Evolutionary conservation across 2,329 filamentous ascomycete genomes (phyloP), one percentile per base, ranked within the genome.

Genomic region (Fusarium paranaense): DNA sequence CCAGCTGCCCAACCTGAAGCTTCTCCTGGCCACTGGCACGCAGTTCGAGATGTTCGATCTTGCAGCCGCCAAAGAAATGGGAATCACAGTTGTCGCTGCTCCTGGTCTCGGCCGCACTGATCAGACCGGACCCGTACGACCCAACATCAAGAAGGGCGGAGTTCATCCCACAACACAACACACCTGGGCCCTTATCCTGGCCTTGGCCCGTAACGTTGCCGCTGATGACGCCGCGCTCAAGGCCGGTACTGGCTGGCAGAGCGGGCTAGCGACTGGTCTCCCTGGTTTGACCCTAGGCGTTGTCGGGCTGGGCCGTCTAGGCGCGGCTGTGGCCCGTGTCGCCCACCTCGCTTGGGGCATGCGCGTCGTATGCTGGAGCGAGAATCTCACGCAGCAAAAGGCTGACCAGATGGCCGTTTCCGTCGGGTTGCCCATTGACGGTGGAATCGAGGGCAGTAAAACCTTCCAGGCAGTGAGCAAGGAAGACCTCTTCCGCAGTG

Each of bases 291-390:
- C 87, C 1, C 82, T 93, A 16, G 91, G 87, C 0, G 73, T 91
- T 2, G 80, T 93, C 0, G 92, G 92, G 0, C 80, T 94, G 0
- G 92, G 92, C 0, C 86, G 89, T 56, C 81, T 94, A 0, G 92
- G 92, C 6, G 47, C 47, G 13, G 47, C 22, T n/a, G 47, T 54
- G 2, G 47, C 89, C 1, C 85, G 87, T 68, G 90, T 92, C 18
- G 91, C 87, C 2, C 78, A 86, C 18, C 80, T 89, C 61, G 90
- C 86, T 1, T 93, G 91, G 77, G 91, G 90, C 9, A 93, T 94
- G 91, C 85, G 85, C 10, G 84, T 93, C 2, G 76, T 92, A 0
- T 89, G 88, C 38, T 94, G 92, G 92, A 92, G 90, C 74, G 82
- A 85, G 38, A 92, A 88, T 72, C 78, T 93, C 66, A 91, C 90